phyloP scores from a whole-genome alignment of 768 basidiomycete species.

The Phanerochaete sordida region DNA sequence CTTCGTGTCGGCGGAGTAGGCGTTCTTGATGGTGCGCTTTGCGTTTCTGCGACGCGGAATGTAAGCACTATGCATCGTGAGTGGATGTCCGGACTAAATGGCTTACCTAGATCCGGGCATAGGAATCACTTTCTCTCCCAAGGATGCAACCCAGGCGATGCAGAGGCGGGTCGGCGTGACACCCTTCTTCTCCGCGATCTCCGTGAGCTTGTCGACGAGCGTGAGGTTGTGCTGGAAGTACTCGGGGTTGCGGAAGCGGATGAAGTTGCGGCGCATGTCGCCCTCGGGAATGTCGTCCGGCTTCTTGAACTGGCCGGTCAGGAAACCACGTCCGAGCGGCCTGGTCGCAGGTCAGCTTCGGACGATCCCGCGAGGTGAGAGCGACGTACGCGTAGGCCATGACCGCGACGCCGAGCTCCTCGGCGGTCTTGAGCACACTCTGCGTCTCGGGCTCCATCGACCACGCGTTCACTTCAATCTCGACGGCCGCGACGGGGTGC shows the following conservation, averaged over 20 bases:
- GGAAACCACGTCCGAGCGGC: slow-evolving; percentile 51
- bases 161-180: slow-evolving; percentile 37
- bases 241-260: slow-evolving; percentile 38
- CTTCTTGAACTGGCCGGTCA: slow-evolving; percentile 47
- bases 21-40: slow-evolving; percentile 41
- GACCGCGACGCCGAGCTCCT: slow-evolving; percentile 54
- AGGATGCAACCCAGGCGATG: slow-evolving; percentile 36
- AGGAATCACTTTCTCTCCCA: slow-evolving; percentile 38
- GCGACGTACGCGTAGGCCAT: slow-evolving; percentile 51
- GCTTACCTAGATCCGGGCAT: slow-evolving; percentile 44
- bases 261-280: slow-evolving; percentile 29
- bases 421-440: slow-evolving; percentile 49
- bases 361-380: neutral
- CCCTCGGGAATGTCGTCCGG: slow-evolving; percentile 28
- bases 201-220: slow-evolving; percentile 38
- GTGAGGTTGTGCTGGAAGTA: slow-evolving; percentile 38
- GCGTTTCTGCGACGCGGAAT: slow-evolving; percentile 34
- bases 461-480: slow-evolving; percentile 68
- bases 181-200: slow-evolving; percentile 39
- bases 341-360: slow-evolving; percentile 26
- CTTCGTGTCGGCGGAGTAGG: slow-evolving; percentile 36
- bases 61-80: too few relatives aligned
- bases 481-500: slow-evolving; percentile 53
- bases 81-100: neutral
- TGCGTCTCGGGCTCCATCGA: slow-evolving; percentile 51